A percentile compares a stretch with the other conserved stretches of the same genome.
Evolutionary conservation across 1,284 basidiomycete species (phyloP).

Genomic region (Cryptococcus sp.): DNA sequence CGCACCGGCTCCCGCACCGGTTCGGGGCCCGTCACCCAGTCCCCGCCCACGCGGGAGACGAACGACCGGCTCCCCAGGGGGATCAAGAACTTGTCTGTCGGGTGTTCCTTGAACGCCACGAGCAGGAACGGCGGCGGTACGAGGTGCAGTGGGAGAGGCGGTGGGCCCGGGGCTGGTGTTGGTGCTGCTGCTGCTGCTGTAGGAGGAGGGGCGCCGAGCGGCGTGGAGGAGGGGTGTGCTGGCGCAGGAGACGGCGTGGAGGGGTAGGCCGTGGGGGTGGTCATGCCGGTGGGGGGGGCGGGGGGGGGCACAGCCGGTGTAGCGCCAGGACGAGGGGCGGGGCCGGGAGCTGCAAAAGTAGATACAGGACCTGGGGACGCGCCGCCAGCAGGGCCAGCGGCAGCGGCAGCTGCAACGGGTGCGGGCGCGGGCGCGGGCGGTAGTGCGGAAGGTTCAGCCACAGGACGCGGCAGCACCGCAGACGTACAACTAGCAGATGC

Average conservation of each 20-base stretch:
- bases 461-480: background rate
- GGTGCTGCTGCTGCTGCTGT: too few species aligned
- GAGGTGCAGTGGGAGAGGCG: slow-evolving; percentile 15
- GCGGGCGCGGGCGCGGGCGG: background rate
- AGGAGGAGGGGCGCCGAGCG: slow-evolving; percentile 4
- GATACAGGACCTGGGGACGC: background rate
- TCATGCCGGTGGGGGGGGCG: background rate
- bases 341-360: background rate
- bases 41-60: slow-evolving; percentile 40
- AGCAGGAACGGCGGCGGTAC: slow-evolving; percentile 41
- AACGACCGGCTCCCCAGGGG: slow-evolving; percentile 37
- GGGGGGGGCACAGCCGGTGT: background rate
- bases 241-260: background rate
- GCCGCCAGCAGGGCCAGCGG: background rate
- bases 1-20: slow-evolving; percentile 11
- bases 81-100: slow-evolving; percentile 43
- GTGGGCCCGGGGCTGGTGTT: too few species aligned
- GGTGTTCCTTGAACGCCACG: slow-evolving; percentile 41
- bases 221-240: background rate
- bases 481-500: background rate
- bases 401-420: background rate
- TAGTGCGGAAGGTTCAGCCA: background rate
- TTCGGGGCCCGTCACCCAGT: slow-evolving; percentile 29
- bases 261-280: background rate
- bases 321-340: background rate